phyloP scores from a whole-genome alignment of 805 yeast genomes.

The Deakozyma indianensis region DNA sequence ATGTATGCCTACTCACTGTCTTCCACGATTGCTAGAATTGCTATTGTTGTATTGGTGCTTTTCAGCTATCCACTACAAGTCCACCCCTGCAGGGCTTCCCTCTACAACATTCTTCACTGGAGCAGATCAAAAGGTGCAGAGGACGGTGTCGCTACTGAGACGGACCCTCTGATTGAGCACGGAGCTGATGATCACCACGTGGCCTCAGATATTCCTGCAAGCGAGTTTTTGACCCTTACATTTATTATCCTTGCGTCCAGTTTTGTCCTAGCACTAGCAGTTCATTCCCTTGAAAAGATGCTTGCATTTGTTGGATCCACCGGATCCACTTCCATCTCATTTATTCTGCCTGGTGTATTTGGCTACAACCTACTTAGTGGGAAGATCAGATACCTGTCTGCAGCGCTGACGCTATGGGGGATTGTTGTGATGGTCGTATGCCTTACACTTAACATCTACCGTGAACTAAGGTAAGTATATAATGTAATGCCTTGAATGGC shows the following conservation, averaged over 20 bases:
- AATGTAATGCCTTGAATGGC: too few species aligned
- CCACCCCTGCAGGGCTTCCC: constrained; percentile 78
- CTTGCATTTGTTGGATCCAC: constrained; percentile 85
- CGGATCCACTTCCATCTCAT: constrained; percentile 84
- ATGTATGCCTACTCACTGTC: constrained; percentile 52
- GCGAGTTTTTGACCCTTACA: constrained; percentile 27
- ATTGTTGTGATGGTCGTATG: constrained; percentile 57
- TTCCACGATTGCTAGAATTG: constrained; percentile 67
- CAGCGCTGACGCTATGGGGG: constrained; percentile 55
- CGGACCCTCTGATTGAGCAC: constrained; percentile 5
- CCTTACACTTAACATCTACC: constrained; percentile 22
- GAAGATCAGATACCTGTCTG: constrained; percentile 27
- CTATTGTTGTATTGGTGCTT: constrained; percentile 67
- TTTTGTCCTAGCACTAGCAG: constrained; percentile 49
- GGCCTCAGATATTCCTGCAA: constrained; percentile 1
- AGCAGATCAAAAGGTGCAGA: constrained; percentile 1
- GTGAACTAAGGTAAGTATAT: neutral
- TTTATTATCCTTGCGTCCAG: constrained; percentile 33
- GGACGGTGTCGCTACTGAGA: neutral
- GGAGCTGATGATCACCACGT: neutral
- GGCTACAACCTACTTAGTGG: constrained; percentile 42
- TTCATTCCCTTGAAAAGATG: constrained; percentile 65
- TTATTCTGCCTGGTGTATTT: constrained; percentile 78
- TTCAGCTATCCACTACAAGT: constrained; percentile 82
- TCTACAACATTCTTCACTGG: constrained; percentile 52